A percentile compares a stretch with the other conserved stretches of the same genome.
Conservation (phyloP, 331 rosid genomes). For the Spiraea crenata region DNA sequence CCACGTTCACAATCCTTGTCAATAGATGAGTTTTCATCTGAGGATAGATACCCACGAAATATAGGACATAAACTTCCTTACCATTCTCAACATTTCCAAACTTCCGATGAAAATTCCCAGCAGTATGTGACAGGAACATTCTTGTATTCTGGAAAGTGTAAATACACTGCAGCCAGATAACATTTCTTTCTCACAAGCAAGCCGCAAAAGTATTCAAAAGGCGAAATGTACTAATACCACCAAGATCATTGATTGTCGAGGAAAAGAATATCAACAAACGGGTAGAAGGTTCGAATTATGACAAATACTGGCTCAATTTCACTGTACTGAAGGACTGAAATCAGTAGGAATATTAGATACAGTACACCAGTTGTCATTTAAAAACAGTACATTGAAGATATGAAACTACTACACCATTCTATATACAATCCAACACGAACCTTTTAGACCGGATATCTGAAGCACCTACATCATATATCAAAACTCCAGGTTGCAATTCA, state of each 20-base stretch:
- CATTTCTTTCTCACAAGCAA: no score
- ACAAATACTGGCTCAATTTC: background rate
- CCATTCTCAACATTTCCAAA: no score
- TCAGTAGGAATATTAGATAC: background rate
- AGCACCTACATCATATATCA: conserved; percentile 20
- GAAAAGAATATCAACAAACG: background rate
- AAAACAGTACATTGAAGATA: background rate
- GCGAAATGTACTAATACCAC: background rate
- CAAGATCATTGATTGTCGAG: background rate
- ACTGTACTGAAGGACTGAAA: background rate
- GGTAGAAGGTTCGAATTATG: background rate
- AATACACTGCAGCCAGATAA: no score
- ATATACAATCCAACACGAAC: conserved; percentile 43
- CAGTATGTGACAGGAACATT: no score
- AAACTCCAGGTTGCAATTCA: conserved; percentile 23
- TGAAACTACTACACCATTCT: conserved; percentile 19
- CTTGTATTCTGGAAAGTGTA: no score
- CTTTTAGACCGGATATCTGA: conserved; percentile 26
- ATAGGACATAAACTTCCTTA: no score
- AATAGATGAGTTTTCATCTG: no score
- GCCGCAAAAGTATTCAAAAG: no score
- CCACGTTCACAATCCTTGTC: no score
- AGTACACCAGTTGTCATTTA: background rate
- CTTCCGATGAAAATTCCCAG: no score
- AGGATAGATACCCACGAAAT: no score